These are phyloP conservation scores for Solanum corneliomulleri DNA, from an alignment of 257 asterid species.

Conservation along the genomic window DNA sequence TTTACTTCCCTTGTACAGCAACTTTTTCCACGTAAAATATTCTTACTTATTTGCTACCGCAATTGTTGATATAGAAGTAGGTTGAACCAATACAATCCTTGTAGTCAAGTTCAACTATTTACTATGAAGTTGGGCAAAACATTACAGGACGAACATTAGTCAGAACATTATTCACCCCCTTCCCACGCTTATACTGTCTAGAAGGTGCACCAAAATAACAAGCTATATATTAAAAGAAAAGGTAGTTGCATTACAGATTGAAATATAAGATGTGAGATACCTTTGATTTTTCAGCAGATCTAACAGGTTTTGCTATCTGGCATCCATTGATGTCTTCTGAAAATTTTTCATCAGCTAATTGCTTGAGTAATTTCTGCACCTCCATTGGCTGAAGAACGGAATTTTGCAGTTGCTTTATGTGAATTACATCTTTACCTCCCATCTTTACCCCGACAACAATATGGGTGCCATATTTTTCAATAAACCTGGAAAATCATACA, in stretches of 20 bases:
- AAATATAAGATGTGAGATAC: conserved; percentile 14
- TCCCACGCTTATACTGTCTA: background rate
- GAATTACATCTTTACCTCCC: conserved; percentile 98
- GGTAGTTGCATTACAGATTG: background rate
- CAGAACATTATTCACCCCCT: background rate
- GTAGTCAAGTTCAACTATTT: background rate
- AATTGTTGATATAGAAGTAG: background rate
- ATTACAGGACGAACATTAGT: background rate
- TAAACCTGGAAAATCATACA: conserved; percentile 59
- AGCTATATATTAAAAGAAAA: background rate
- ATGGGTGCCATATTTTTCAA: conserved; percentile 90
- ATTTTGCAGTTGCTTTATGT: conserved; percentile 78
- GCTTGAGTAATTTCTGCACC: conserved; percentile 79
- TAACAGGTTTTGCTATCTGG: conserved; percentile 14
- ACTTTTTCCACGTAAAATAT: background rate
- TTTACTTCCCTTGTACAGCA: background rate
- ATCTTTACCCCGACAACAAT: conserved; percentile 82
- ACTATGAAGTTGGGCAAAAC: background rate
- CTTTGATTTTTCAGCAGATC: conserved; percentile 41
- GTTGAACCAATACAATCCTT: background rate
- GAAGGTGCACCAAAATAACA: background rate
- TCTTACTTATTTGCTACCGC: background rate
- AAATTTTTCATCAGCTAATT: conserved; percentile 65
- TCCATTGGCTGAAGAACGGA: conserved; percentile 64
- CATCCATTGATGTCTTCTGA: conserved; percentile 35